A percentile compares a stretch with the other conserved stretches of the same genome.
These are phyloP conservation scores for Albifimbria verrucaria DNA, from an alignment of 2,329 filamentous ascomycete genomes.

Conservation along the genomic window DNA sequence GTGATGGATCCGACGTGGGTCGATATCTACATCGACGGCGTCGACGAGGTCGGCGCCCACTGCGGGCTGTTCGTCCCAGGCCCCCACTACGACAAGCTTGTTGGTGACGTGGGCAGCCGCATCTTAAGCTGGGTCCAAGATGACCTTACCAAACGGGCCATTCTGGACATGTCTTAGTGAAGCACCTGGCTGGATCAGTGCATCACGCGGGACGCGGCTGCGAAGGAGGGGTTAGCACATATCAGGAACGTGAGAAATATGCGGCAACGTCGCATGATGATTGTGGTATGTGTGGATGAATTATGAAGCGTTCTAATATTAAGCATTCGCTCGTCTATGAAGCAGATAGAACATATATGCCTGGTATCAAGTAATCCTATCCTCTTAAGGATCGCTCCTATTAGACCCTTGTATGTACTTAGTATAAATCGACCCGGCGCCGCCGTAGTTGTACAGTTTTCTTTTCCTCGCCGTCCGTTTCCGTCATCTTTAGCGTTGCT, in stretches of 20 bases:
- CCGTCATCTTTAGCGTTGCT: conserved; percentile 21
- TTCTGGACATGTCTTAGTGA: conserved; percentile 14
- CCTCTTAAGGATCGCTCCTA: not conserved
- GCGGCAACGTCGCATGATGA: too few relatives aligned
- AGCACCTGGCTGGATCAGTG: not conserved
- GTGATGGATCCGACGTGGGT: conserved; percentile 71
- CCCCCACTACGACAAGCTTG: conserved; percentile 70
- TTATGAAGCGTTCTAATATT: not conserved
- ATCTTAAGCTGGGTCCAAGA: conserved; percentile 70
- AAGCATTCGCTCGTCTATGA: not conserved
- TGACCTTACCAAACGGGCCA: conserved; percentile 45
- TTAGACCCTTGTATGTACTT: not conserved
- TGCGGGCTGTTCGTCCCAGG: conserved; percentile 76
- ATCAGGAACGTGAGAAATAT: too few relatives aligned
- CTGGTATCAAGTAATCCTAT: not conserved
- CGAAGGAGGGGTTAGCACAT: too few relatives aligned
- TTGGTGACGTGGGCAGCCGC: conserved; percentile 68
- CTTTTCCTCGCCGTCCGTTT: conserved; percentile 21
- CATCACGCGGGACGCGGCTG: too few relatives aligned
- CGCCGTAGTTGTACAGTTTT: conserved; percentile 19
- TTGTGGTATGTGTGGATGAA: too few relatives aligned
- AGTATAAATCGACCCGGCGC: conserved; percentile 33
- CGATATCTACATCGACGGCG: conserved; percentile 73
- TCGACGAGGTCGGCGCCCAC: conserved; percentile 84
- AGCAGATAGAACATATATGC: not conserved